Evolutionary conservation across 352 stramenopile species (phyloP), one percentile per base, ranked within the genome.

Genomic region (Blastocystis sp.): DNA sequence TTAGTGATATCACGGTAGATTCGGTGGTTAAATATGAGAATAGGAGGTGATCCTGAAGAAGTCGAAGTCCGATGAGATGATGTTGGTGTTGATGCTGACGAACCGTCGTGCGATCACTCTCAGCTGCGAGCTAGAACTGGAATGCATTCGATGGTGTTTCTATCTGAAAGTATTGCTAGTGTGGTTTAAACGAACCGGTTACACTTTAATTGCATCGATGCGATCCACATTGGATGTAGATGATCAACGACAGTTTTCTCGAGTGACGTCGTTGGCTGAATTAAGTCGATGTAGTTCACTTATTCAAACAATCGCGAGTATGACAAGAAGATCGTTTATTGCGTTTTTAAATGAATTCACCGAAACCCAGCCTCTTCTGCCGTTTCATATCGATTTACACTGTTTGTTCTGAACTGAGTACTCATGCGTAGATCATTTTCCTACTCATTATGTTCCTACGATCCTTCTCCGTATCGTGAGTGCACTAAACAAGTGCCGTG

Each of bases 91-190:
- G 7, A 5, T 64, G 37, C 7, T 68, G 3, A 50, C 73, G 15
- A 43, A 47, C 37, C 29, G 43, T 13, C 73, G 53, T n/a, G n/a
- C 26, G 8, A 47, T 84, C 23, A 34, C 54, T n/a, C 56, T 84
- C 39, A 47, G 50, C 3, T 84, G 73, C 56, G 73, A 84, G 2
- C 34, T 84, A 15, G 50, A 37, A 29, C n/a, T 13, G 37, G 73
- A 84, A 37, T 8, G 47, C 20, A 84, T 39, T 41, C 73, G 73
- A 20, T 84, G 73, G 73, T 6, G n/a, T 3, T 54, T 84, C n/a
- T 84, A 84, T 45, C 47, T 84, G 73, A 84, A 84, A 37, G 73
- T 84, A 26, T 23, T 84, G 54, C 6, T 68, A 3, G 34, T 9
- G 0, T 84, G 73, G 73, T 84, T 66, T 26, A n/a, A 53, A 20